Base-by-base conservation (phyloP, 805 yeast genomes). In the Metschnikowia hibisci region DNA sequence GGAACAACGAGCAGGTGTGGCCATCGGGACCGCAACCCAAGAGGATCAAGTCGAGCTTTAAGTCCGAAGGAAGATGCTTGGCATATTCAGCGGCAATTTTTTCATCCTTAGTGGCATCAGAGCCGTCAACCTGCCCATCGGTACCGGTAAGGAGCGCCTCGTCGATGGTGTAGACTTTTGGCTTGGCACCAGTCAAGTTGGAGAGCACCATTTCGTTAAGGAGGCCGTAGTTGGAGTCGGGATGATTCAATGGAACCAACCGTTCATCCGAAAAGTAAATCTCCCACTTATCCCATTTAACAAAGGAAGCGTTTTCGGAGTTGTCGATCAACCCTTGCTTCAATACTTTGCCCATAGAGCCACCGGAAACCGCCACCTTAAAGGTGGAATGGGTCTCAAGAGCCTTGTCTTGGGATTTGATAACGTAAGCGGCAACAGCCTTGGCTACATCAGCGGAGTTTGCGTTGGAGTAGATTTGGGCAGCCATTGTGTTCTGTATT, bases 21-120 rank as follows among this genome's bases (percentile, higher is more conserved):
- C 96, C 97, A 58, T 89, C 97, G 28, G 96, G 96, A 6, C 97
- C 97, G 62, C 93, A 85, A 16, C 97, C 97, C 50, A 89, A 73
- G 43, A 88, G 67, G 16, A 89, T 68, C 54, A 88, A 67, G 63
- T 89, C 96, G 23, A 82, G 57, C 46, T 63, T 57, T 16, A 54
- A 58, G 43, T 62, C 62, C 6, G 47, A 28, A 8, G 91, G 87
- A 41, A 89, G 63, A 33, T 71, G 66, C 1, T 69, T 47, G 50
- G 77, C 82, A 62, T 89, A 89, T 36, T 76, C 82, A 13, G 58
- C 51, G 4, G 95, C 89, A 53, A 86, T 78, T 33, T 66, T 51
- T 32, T 46, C 39, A 45, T 71, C 73, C 33, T 74, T 74, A 42
- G 72, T 73, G 3, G 64, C 65, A 26, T 78, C 71, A 6, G 79